A percentile compares a stretch with the other conserved stretches of the same genome.
Evolutionary conservation across 2,329 filamentous ascomycete species (phyloP).

Genomic region (Paracamarosporium sp.): DNA sequence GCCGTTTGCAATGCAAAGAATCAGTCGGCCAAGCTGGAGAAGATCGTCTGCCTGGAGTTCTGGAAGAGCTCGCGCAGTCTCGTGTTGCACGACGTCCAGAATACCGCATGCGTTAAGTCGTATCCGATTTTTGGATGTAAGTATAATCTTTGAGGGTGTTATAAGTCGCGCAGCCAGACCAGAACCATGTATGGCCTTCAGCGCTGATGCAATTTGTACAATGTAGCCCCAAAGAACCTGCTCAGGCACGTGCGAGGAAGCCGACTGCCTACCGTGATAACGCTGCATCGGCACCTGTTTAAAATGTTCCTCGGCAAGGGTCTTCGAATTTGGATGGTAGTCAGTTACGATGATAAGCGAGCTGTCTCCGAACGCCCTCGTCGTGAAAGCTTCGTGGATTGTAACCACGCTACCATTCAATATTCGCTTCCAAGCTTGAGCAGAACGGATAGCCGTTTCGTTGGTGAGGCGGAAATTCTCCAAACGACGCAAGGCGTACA

Average conservation of each 20-base stretch:
- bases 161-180: conserved; percentile 86
- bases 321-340: conserved; percentile 91
- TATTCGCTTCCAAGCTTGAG: conserved; percentile 89
- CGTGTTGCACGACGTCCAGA: conserved; percentile 86
- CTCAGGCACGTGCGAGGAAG: conserved; percentile 62
- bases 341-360: conserved; percentile 94
- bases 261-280: conserved; percentile 46
- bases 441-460: conserved; percentile 83
- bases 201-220: conserved; percentile 85
- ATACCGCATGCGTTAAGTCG: conserved; percentile 88
- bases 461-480: conserved; percentile 90
- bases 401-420: conserved; percentile 82
- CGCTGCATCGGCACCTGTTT: conserved; percentile 39
- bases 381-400: conserved; percentile 92
- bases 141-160: conserved; percentile 84
- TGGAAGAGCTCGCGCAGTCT: conserved; percentile 69
- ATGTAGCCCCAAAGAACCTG: conserved; percentile 89
- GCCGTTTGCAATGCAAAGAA: conserved; percentile 82
- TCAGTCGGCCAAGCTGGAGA: conserved; percentile 79
- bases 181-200: conserved; percentile 82
- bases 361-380: conserved; percentile 89
- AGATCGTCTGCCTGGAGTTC: conserved; percentile 92
- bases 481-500: conserved; percentile 85
- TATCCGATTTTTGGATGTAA: conserved; percentile 90
- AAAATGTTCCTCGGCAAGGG: conserved; percentile 83